Evolutionary conservation across 139 green algal species (phyloP).

Genomic region (Chlamydomonas sp.): DNA sequence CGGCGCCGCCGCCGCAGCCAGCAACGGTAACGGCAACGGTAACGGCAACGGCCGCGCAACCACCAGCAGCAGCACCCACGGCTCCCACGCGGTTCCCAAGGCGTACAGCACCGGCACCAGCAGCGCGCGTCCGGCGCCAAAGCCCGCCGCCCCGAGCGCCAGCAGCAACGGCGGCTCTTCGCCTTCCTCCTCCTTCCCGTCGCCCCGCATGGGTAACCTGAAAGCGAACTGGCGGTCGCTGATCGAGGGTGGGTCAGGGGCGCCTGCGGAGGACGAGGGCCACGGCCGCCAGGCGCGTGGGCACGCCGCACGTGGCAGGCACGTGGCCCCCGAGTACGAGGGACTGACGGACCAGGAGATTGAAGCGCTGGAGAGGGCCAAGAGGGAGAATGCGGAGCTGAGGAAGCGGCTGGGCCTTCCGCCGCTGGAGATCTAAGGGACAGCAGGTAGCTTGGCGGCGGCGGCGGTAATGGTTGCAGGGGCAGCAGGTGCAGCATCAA

Average conservation of each 20-base stretch:
- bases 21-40: neutral
- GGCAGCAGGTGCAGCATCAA: neutral
- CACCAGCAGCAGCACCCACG: neutral
- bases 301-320: neutral
- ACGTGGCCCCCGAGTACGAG: neutral
- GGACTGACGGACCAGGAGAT: neutral
- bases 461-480: neutral
- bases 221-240: no score
- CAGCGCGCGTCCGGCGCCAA: neutral
- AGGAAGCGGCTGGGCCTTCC: slow-evolving; percentile 20
- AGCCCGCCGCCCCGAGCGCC: no score
- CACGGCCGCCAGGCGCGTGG: neutral
- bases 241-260: no score
- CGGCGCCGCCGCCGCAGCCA: neutral
- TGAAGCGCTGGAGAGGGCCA: slow-evolving; percentile 6
- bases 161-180: no score
- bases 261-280: neutral
- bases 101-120: neutral
- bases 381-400: slow-evolving; percentile 38
- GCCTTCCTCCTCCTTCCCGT: no score
- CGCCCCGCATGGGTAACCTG: no score
- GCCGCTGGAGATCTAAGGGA: neutral
- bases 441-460: neutral
- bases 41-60: neutral
- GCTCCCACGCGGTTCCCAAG: neutral